These are phyloP conservation scores for Suillus variegatus DNA, from an alignment of 768 basidiomycete species.

Conservation along the genomic window DNA sequence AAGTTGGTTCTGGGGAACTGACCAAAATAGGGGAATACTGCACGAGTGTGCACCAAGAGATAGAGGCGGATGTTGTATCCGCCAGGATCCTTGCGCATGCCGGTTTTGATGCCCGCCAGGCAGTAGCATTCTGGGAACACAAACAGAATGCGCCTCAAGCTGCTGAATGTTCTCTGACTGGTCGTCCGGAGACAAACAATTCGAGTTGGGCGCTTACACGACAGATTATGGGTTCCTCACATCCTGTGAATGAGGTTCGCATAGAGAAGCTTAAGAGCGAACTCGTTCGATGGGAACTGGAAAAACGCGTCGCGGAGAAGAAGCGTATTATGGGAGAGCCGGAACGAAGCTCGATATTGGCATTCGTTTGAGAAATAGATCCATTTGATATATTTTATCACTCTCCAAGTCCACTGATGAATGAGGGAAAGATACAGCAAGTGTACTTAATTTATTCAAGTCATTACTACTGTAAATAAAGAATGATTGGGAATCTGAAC, in stretches of 20 bases:
- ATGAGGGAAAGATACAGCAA: too few species aligned
- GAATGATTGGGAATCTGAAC: too few species aligned
- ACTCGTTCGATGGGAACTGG: conserved; percentile 46
- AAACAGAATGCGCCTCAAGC: conserved; percentile 36
- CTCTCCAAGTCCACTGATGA: too few species aligned
- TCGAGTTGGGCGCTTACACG: conserved; percentile 22
- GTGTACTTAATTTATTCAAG: too few species aligned
- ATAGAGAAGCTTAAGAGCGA: conserved; percentile 42
- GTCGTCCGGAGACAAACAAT: conserved; percentile 11
- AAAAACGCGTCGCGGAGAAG: conserved; percentile 28
- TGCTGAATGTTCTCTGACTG: conserved; percentile 24
- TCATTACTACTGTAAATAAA: too few species aligned
- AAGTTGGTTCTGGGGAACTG: conserved; percentile 75
- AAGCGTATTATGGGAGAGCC: conserved; percentile 23
- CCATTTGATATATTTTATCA: too few species aligned
- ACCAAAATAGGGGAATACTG: conserved; percentile 72
- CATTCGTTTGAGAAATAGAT: not conserved
- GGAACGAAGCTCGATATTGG: conserved; percentile 17
- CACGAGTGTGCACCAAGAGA: conserved; percentile 80
- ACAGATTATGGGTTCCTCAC: conserved; percentile 40
- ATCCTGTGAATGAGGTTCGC: conserved; percentile 48
- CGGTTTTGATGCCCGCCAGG: conserved; percentile 83
- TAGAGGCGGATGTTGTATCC: conserved; percentile 91
- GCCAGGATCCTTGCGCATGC: conserved; percentile 88
- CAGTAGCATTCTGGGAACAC: conserved; percentile 82